Percentiles rank a stretch among this genome's conserved stretches.
Conservation (phyloP, 1,139 yeast species). For the Pichia terricola region DNA sequence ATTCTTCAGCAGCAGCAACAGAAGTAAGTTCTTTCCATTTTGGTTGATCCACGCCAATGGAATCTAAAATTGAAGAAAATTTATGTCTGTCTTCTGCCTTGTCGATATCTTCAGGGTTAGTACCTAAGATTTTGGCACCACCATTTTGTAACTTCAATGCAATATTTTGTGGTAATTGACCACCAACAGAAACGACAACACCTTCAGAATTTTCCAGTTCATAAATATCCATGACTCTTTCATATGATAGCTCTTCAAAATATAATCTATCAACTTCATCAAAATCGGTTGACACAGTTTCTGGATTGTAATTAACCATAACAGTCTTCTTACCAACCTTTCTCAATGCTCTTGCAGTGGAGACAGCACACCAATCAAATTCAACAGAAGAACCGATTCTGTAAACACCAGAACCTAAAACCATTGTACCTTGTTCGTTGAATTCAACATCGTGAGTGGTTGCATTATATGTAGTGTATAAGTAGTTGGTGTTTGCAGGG, state of each 20-base stretch:
- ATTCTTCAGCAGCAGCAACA: constrained; percentile 70
- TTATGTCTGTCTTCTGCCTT: constrained; percentile 98
- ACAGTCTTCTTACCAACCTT: constrained; percentile 80
- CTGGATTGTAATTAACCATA: constrained; percentile 97
- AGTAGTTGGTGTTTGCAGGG: constrained; percentile 93
- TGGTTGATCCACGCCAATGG: constrained; percentile 91
- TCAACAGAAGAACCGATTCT: constrained; percentile 98
- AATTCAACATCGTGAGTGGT: constrained; percentile 75
- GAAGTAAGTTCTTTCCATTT: constrained; percentile 94
- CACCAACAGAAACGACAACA: constrained; percentile 94
- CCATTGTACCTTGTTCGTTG: constrained; percentile 87
- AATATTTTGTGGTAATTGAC: constrained; percentile 95
- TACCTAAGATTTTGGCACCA: constrained; percentile 86
- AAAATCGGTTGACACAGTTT: constrained; percentile 95
- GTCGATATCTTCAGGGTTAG: constrained; percentile 91
- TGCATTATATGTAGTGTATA: constrained; percentile 94
- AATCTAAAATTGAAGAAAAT: constrained; percentile 88
- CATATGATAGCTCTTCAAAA: constrained; percentile 90
- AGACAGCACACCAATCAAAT: constrained; percentile 99
- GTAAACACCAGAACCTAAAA: constrained; percentile 96
- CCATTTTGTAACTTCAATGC: constrained; percentile 75
- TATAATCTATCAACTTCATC: constrained; percentile 97
- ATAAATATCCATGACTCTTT: constrained; percentile 94
- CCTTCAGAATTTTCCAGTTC: constrained; percentile 86
- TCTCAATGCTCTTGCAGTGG: constrained; percentile 91